phyloP scores from a whole-genome alignment of 345 rosid species.

The Populus deltoides region DNA sequence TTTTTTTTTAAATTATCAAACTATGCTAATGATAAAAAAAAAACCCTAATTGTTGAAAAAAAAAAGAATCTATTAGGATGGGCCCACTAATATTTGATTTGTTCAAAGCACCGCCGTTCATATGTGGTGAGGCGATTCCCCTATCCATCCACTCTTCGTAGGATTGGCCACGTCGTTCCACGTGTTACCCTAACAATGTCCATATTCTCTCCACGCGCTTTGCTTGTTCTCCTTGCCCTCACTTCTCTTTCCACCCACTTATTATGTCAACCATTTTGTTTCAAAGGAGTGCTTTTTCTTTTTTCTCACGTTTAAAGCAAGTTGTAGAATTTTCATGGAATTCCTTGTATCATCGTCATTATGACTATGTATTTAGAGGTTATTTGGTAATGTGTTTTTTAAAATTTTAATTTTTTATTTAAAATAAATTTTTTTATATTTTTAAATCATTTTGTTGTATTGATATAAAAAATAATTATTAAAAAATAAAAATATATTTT shows the following conservation, averaged over 20 bases:
- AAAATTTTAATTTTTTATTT: too few relatives aligned
- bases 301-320: background rate
- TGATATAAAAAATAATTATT: too few relatives aligned
- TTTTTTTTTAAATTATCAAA: too few relatives aligned
- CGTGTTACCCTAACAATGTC: background rate
- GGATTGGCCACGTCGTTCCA: background rate
- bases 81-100: slow-evolving; percentile 16
- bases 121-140: slow-evolving; percentile 37
- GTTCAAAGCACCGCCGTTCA: slow-evolving; percentile 25
- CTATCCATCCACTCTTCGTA: background rate
- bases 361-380: too few relatives aligned
- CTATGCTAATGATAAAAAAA: too few relatives aligned
- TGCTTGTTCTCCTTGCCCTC: background rate
- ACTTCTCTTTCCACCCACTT: background rate
- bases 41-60: background rate
- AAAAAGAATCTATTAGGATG: slow-evolving; percentile 15
- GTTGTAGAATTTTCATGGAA: background rate
- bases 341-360: background rate
- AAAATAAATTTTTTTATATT: too few relatives aligned
- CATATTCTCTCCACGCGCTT: background rate
- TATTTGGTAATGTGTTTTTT: too few relatives aligned
- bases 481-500: too few relatives aligned
- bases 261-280: background rate
- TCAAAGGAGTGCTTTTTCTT: background rate
- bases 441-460: too few relatives aligned